These are phyloP conservation scores for Aquilaria malaccensis DNA, from an alignment of 345 rosid species.

Conservation along the genomic window DNA sequence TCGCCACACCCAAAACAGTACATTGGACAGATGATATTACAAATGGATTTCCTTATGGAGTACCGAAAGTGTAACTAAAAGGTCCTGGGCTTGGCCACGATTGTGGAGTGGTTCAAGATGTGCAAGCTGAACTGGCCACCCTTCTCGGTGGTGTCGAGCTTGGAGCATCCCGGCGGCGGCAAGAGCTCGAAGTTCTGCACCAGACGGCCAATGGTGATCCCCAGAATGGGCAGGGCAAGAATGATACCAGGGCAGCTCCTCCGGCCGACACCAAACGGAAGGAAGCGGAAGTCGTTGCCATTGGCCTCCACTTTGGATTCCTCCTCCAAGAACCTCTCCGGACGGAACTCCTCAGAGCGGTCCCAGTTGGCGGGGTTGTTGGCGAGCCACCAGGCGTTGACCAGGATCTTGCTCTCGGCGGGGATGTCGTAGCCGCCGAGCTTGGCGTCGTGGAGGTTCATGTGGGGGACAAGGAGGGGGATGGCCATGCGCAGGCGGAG, in stretches of 20 bases:
- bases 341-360: slow-evolving; percentile 86
- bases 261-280: slow-evolving; percentile 96
- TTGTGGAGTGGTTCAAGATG: slow-evolving; percentile 86
- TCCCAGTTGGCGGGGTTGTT: slow-evolving; percentile 89
- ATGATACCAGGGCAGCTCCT: slow-evolving; percentile 99
- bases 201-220: slow-evolving; percentile 78
- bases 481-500: slow-evolving; percentile 91
- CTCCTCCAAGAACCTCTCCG: slow-evolving; percentile 95
- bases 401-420: slow-evolving; percentile 92
- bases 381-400: slow-evolving; percentile 97
- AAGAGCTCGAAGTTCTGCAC: slow-evolving; percentile 94
- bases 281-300: slow-evolving; percentile 88
- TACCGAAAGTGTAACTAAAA: slow-evolving; percentile 5
- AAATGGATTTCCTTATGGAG: too few relatives aligned
- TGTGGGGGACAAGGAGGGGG: slow-evolving; percentile 96
- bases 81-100: slow-evolving; percentile 77
- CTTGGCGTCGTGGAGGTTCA: slow-evolving; percentile 95
- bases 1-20: too few relatives aligned
- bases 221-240: slow-evolving; percentile 88
- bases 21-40: too few relatives aligned
- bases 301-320: slow-evolving; percentile 88
- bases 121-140: slow-evolving; percentile 98
- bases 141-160: slow-evolving; percentile 76
- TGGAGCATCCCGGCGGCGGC: slow-evolving; percentile 87
- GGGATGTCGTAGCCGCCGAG: slow-evolving; percentile 82